Base-by-base conservation (phyloP, 106 monocot species). In the Platanthera zijinensis region DNA sequence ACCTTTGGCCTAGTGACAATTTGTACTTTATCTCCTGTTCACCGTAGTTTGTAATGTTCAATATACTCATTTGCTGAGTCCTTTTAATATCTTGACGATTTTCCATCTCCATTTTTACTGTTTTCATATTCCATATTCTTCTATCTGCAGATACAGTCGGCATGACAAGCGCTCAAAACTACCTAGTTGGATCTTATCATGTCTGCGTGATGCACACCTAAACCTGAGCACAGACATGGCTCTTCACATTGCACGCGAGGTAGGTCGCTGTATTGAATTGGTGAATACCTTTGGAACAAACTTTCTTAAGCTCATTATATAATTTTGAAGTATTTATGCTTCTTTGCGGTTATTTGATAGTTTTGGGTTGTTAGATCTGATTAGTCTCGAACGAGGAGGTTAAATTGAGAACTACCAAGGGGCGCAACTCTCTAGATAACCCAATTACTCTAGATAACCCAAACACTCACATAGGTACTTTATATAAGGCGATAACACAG, bases 201-300 rank as follows among this genome's bases (percentile, higher is more conserved):
- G 94, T 79, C 78, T 99, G 61, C 89, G 71, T 78, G 99, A 99
- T 81, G 94, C 99, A 9, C 99, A 99, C 81, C 87, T 99, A 14
- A 99, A 99, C 67, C 85, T 99, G 6, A 99, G 99, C 77, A 99
- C 99, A 53, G 99, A 99, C 76, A 99, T 99, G 99, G 99, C 99
- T 48, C 75, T 99, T 76, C 99, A 99, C 80, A 99, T 94, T 85
- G 94, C 99, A 45, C 91, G 92, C 19, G 99, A 92, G 94, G 99
- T 99, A 17, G 74, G 69, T 73, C 66, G 52, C 47, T 68, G 15
- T 10, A 28, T 8, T n/a, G n/a, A n/a, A n/a, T 32, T 66, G 4
- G 66, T 28, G 28, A 7, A 19, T 19, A 18, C 6, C 59, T 59
- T 6, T 5, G 32, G 32, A 32, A 52, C 13, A 52, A 10, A 52